These are phyloP conservation scores for Phaeosphaeriaceae sp. DNA, from an alignment of 2,329 filamentous ascomycete species.

Conservation along the genomic window DNA sequence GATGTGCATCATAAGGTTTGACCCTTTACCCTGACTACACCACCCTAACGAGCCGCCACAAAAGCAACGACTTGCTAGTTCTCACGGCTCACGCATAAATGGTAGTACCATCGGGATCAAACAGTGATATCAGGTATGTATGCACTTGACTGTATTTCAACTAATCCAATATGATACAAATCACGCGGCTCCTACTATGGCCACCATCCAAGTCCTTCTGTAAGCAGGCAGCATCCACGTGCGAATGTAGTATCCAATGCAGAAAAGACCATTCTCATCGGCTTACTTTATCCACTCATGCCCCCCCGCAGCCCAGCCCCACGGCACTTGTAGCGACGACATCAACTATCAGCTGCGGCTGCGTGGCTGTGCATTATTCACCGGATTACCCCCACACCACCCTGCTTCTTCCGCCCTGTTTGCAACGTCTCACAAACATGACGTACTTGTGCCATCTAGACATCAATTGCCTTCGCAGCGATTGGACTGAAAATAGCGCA, in stretches of 20 bases:
- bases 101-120: no score
- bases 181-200: no score
- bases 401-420: slow-evolving; percentile 19
- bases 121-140: no score
- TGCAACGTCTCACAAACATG: slow-evolving; percentile 7
- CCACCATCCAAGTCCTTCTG: no score
- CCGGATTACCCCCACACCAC: slow-evolving; percentile 17
- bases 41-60: no score
- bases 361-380: slow-evolving; percentile 21
- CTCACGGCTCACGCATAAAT: no score
- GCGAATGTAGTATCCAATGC: neutral
- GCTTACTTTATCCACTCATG: neutral
- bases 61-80: no score
- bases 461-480: neutral
- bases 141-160: no score
- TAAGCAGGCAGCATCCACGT: no score
- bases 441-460: slow-evolving; percentile 2
- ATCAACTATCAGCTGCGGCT: slow-evolving; percentile 14
- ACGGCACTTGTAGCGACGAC: neutral
- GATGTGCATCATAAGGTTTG: no score
- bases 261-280: neutral
- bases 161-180: no score
- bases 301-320: neutral
- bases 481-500: slow-evolving; percentile 1
- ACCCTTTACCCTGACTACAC: no score